Conservation (phyloP, 495 filamentous ascomycete species). For the Sabuloglossum arenarium region DNA sequence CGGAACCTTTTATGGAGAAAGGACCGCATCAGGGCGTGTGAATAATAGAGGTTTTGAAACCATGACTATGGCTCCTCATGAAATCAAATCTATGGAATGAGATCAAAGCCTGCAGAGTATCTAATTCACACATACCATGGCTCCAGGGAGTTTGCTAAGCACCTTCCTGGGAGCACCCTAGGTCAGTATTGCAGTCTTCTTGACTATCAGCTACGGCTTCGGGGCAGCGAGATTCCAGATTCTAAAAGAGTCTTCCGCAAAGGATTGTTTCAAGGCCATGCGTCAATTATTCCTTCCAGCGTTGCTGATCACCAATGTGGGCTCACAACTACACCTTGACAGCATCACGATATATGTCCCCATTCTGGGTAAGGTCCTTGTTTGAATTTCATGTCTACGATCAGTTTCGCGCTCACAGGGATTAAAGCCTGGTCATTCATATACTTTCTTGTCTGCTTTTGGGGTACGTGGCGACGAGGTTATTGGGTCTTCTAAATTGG, state of each 20-base stretch:
- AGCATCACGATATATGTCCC: constrained; percentile 37
- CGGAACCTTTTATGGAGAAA: too few relatives aligned
- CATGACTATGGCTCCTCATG: too few relatives aligned
- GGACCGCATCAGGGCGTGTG: too few relatives aligned
- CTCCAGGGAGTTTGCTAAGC: constrained; percentile 8
- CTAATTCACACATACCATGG: neutral
- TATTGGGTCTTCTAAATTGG: constrained; percentile 42
- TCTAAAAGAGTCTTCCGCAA: constrained; percentile 30
- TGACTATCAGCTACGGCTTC: constrained; percentile 46
- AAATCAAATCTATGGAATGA: too few relatives aligned
- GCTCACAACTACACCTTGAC: constrained; percentile 36
- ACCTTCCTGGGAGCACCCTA: constrained; percentile 52
- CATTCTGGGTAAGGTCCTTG: constrained; percentile 18
- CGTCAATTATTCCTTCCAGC: constrained; percentile 52
- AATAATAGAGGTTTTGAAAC: too few relatives aligned
- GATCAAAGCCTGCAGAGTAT: neutral
- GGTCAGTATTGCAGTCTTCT: constrained; percentile 44
- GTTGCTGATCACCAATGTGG: constrained; percentile 47
- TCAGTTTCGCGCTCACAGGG: too few relatives aligned
- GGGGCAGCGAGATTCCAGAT: constrained; percentile 34
- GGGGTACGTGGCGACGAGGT: constrained; percentile 21
- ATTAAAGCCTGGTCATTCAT: constrained; percentile 37
- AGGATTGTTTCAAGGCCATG: constrained; percentile 44
- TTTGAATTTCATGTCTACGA: too few relatives aligned
- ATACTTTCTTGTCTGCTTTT: constrained; percentile 34